Base-by-base conservation (phyloP, 1,284 basidiomycete genomes). In the Phellopilus nigrolimitatus region DNA sequence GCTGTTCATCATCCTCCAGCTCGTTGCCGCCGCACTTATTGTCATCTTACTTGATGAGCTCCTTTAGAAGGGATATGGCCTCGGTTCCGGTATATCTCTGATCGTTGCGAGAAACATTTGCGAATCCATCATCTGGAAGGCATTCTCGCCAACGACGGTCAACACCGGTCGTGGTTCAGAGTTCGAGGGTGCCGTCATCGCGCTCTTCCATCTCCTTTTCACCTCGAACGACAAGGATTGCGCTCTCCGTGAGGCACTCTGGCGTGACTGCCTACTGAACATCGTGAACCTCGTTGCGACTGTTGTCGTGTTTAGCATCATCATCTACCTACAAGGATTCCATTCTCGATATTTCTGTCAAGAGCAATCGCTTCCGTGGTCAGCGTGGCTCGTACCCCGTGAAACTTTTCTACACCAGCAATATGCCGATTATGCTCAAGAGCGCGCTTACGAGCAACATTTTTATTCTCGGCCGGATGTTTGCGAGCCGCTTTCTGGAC, bases 391-490 rank as follows among this genome's bases (percentile, higher is more conserved):
- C 84, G 30, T 99, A 97, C 78, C 95, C 97, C 54, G 82, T 99
- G 74, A 99, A 98, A 75, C 82, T 99, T 41, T 99, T 99, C 76
- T 99, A 99, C 75, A 98, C 95, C 21, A 88, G 84, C 58, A 99
- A 98, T 78, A 98, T 97, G 95, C 95, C 95, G 57, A 99, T 99
- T 78, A 99, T 99, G 95, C 83, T 99, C 59, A 90, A 98, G 72
- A 88, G 82, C 22, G 95, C 95, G 9, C 76, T 98, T 55, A 95
- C 93, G 7, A 89, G 84, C 57, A 97, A 99, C 71, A 83, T 98
- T 24, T 98, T 94, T 74, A 91, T 99, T 68, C 81, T 99, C 64
- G 91, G 86, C 40, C 97, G 98, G 72, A 98, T 98, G 95, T 78
- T 97, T 61, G 82, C 85, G 36, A n/a, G n/a, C n/a, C n/a, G n/a